Conservation (phyloP, 2,329 filamentous ascomycete genomes). For the Epichloe sibirici region DNA sequence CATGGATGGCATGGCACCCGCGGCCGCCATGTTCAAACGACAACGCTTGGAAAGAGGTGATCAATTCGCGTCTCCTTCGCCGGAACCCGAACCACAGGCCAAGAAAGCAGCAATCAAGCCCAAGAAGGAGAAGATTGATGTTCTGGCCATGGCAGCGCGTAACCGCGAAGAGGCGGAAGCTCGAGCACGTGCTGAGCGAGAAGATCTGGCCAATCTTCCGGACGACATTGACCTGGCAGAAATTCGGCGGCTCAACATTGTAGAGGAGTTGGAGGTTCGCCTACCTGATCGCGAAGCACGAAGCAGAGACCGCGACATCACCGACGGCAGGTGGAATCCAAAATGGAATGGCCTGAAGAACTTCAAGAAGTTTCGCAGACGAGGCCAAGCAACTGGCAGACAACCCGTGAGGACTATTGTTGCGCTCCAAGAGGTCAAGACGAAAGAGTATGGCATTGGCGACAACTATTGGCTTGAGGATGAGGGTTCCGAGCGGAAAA, state of each 20-base stretch:
- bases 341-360: conserved; percentile 92
- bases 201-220: conserved; percentile 37
- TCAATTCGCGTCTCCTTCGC: conserved; percentile 24
- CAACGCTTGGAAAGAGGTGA: conserved; percentile 52
- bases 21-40: conserved; percentile 66
- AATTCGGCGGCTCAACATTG: conserved; percentile 60
- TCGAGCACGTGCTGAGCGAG: conserved; percentile 39
- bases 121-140: conserved; percentile 49
- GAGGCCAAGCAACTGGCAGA: conserved; percentile 36
- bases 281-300: conserved; percentile 16
- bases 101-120: conserved; percentile 23
- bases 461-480: conserved; percentile 66
- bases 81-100: conserved; percentile 14
- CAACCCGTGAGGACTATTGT: conserved; percentile 48
- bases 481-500: conserved; percentile 21
- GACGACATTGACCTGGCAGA: conserved; percentile 60
- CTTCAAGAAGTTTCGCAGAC: conserved; percentile 74
- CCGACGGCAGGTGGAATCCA: conserved; percentile 62
- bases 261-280: conserved; percentile 63
- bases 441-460: conserved; percentile 60
- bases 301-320: conserved; percentile 36
- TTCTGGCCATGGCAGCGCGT: conserved; percentile 53
- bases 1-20: conserved; percentile 64
- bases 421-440: conserved; percentile 55
- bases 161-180: conserved; percentile 55